These are phyloP conservation scores for Priceomyces castillae DNA, from an alignment of 805 yeast species.

Conservation along the genomic window DNA sequence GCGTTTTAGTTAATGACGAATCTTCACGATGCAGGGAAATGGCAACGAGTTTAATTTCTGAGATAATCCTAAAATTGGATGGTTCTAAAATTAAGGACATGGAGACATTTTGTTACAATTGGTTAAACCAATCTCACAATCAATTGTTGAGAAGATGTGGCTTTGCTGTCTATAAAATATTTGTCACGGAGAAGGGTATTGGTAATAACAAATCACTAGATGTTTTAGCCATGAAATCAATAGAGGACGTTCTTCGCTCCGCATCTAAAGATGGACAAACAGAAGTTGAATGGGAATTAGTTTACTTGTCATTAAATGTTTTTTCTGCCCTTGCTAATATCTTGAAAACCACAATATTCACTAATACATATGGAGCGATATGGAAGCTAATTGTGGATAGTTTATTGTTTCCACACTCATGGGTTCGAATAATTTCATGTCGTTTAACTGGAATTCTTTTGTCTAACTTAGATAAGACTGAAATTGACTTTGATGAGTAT, in stretches of 20 bases:
- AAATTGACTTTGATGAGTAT: constrained; percentile 34
- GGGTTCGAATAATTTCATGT: constrained; percentile 75
- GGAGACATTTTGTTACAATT: constrained; percentile 48
- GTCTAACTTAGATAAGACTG: constrained; percentile 33
- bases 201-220: constrained; percentile 41
- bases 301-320: constrained; percentile 63
- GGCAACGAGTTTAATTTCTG: constrained; percentile 62
- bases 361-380: constrained; percentile 27
- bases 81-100: constrained; percentile 29
- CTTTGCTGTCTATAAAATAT: constrained; percentile 66
- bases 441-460: constrained; percentile 57
- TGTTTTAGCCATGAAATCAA: constrained; percentile 25
- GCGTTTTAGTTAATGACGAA: constrained; percentile 75
- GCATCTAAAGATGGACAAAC: constrained; percentile 33
- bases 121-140: constrained; percentile 61
- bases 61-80: constrained; percentile 51
- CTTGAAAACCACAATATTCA: constrained; percentile 29
- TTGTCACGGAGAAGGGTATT: constrained; percentile 46
- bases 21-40: constrained; percentile 77
- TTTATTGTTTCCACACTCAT: constrained; percentile 81
- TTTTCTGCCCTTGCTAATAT: constrained; percentile 43
- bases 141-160: constrained; percentile 65
- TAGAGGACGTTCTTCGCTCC: constrained; percentile 22
- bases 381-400: constrained; percentile 56
- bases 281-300: constrained; percentile 68